Conservation (phyloP, 2,329 filamentous ascomycete genomes). For the Phoma sp. region DNA sequence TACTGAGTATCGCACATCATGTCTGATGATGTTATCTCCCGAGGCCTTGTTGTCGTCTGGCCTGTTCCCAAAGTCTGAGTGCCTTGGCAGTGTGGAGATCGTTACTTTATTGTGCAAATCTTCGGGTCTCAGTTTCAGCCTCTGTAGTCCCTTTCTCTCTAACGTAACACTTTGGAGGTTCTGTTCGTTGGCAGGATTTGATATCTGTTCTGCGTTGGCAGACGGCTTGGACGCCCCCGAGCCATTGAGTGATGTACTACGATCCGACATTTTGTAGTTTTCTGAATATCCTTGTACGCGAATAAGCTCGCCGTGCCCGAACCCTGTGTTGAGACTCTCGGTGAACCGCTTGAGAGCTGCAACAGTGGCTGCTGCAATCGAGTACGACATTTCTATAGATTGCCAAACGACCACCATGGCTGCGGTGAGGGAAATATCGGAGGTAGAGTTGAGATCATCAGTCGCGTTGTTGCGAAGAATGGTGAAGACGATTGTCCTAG, state of each 20-base stretch:
- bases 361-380: slow-evolving; percentile 18
- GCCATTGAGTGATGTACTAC: slow-evolving; percentile 2
- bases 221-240: not conserved
- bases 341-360: slow-evolving; percentile 19
- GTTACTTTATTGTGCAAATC: too few relatives aligned
- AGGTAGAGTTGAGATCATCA: slow-evolving; percentile 3
- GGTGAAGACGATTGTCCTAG: slow-evolving; percentile 16
- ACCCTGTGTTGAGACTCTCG: slow-evolving; percentile 21
- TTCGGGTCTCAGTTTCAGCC: too few relatives aligned
- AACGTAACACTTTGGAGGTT: too few relatives aligned
- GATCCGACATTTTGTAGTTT: slow-evolving; percentile 14
- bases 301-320: slow-evolving; percentile 22
- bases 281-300: slow-evolving; percentile 13
- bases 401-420: slow-evolving; percentile 23
- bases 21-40: too few relatives aligned
- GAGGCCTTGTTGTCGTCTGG: too few relatives aligned
- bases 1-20: too few relatives aligned
- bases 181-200: not conserved
- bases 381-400: slow-evolving; percentile 18
- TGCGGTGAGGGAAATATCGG: slow-evolving; percentile 8
- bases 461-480: slow-evolving; percentile 13
- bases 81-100: too few relatives aligned
- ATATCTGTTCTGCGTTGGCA: not conserved
- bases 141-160: too few relatives aligned
- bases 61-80: too few relatives aligned